A percentile compares a stretch with the other conserved stretches of the same genome.
phyloP scores from a whole-genome alignment of 192 early-diverging fungal genomes.

The Glomus cerebriforme region DNA sequence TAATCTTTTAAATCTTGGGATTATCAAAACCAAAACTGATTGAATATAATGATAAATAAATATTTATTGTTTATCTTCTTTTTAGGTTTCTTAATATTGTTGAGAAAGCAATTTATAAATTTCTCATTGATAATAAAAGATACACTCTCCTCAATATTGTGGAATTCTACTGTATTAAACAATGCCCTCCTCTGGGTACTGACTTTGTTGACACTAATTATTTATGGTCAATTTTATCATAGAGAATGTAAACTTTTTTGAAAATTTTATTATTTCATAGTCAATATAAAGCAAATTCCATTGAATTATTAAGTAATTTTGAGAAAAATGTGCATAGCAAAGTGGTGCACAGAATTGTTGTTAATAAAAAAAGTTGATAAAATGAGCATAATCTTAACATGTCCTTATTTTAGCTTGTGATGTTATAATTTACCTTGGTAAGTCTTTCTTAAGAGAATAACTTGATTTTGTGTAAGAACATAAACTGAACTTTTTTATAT shows the following conservation, averaged over 20 bases:
- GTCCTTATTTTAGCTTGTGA: conserved; percentile 19
- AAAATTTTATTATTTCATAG: conserved; percentile 3
- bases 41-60: no score
- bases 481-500: conserved; percentile 28
- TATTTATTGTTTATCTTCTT: no score
- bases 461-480: neutral
- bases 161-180: no score
- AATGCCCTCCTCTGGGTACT: no score
- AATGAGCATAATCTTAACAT: neutral
- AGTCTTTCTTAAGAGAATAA: conserved; percentile 19
- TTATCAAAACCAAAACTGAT: no score
- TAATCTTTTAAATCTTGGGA: no score
- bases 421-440: conserved; percentile 21
- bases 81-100: neutral
- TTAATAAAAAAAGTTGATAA: conserved; percentile 5
- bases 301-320: conserved; percentile 12
- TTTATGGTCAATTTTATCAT: no score
- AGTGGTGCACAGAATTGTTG: conserved; percentile 13
- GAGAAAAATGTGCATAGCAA: conserved; percentile 18
- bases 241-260: no score
- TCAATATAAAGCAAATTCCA: conserved; percentile 14
- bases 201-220: no score
- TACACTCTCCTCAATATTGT: no score
- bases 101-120: neutral
- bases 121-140: neutral